phyloP scores from a whole-genome alignment of 1,139 yeast genomes.

The Trichomonascaceae sp. region DNA sequence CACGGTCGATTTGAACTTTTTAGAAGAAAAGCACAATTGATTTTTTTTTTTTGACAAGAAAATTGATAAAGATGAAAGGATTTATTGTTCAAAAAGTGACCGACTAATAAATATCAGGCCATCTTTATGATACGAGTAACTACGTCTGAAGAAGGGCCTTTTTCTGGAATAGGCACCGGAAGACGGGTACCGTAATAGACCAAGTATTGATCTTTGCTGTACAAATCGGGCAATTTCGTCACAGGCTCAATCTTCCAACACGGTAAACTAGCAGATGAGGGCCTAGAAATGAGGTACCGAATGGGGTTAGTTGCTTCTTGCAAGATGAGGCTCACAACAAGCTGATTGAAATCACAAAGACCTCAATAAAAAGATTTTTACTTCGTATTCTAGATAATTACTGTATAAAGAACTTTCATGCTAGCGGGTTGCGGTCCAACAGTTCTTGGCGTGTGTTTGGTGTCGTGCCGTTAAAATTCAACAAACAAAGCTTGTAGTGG shows the following conservation, averaged over 20 bases:
- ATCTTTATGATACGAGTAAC: not conserved
- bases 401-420: not conserved
- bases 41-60: not conserved
- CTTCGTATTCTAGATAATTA: not conserved
- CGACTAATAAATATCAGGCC: not conserved
- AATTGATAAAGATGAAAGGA: not conserved
- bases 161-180: not conserved
- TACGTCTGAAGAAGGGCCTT: not conserved
- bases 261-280: not conserved
- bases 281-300: not conserved
- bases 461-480: not conserved
- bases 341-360: not conserved
- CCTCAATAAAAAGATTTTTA: not conserved
- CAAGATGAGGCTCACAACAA: not conserved
- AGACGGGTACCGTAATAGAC: not conserved
- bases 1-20: not conserved
- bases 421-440: not conserved
- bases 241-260: not conserved
- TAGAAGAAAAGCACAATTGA: no score
- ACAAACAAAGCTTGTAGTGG: not conserved
- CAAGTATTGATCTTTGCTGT: not conserved
- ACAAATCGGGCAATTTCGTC: not conserved
- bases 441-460: not conserved
- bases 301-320: not conserved
- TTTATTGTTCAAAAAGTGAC: not conserved